Base-by-base conservation (phyloP, 441 rosid genomes). In the Kokia cookei region DNA sequence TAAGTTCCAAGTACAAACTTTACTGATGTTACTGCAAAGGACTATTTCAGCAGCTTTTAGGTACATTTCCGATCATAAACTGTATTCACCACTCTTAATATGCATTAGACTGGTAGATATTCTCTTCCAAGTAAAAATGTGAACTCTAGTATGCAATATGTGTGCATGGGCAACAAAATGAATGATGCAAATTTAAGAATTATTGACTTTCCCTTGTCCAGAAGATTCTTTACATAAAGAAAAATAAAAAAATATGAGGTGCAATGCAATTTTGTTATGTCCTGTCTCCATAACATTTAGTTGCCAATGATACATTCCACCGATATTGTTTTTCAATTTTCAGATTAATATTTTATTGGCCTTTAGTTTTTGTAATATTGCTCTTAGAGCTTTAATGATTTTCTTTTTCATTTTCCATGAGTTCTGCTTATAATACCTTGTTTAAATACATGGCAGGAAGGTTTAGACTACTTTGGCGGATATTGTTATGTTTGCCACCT, bases 361-460 rank as follows among this genome's bases (percentile, higher is more conserved):
- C 15, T 43, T 71, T 19, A 17, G 19, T 29, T 58, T 66, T 5
- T 37, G 3, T 54, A 54, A 8, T 17, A 7, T 57, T 26, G 60
- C n/a, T 22, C 15, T 50, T 45, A 22, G 7, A 32, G 26, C 13
- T 75, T 62, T 57, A 57, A 29, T 17, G 15, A 2, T 70, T 40
- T 68, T n/a, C 24, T 3, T 7, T 47, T 4, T 72, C 17, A 40
- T 10, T 22, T 51, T 43, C 14, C 13, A 37, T 29, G 58, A 57
- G 40, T 60, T 58, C 24, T 26, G 26, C 60, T 35, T 19, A 45
- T 42, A n/a, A 50, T 47, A 32, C 17, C n/a, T 63, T 43, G 54
- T 73, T 72, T 54, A 24, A 76, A 73, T 22, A 4, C 45, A 24
- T 71, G 48, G 69, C 80, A 80, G 83, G 80, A 50, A 14, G 61